Percentiles rank a stretch among this genome's conserved stretches.
These are phyloP conservation scores for Mortierella sp. DNA, from an alignment of 371 early-diverging fungal genomes.

Conservation along the genomic window DNA sequence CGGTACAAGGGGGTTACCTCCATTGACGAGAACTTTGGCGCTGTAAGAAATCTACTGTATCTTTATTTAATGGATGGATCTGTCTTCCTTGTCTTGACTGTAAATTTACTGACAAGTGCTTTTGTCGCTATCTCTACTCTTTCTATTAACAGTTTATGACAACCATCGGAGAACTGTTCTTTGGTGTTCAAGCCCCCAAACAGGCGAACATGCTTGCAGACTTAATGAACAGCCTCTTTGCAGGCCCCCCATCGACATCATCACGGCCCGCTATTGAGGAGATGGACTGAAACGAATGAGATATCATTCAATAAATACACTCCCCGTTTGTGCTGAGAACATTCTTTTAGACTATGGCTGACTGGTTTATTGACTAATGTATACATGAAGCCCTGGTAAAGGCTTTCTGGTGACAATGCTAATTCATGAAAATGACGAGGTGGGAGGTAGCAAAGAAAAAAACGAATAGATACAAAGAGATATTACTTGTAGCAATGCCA, in stretches of 20 bases:
- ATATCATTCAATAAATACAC: background rate
- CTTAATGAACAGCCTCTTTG: slow-evolving; percentile 78
- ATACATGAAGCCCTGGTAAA: background rate
- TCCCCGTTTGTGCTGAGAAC: background rate
- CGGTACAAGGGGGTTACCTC: slow-evolving; percentile 65
- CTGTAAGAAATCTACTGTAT: slow-evolving; percentile 29
- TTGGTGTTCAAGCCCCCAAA: slow-evolving; percentile 71
- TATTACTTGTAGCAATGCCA: slow-evolving; percentile 45
- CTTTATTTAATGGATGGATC: background rate
- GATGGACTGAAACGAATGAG: slow-evolving; percentile 28
- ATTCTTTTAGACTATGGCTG: background rate
- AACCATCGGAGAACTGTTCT: slow-evolving; percentile 73
- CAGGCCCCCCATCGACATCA: slow-evolving; percentile 51
- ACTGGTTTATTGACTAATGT: background rate
- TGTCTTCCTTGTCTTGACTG: background rate
- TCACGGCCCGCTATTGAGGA: slow-evolving; percentile 46
- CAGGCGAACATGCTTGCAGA: slow-evolving; percentile 78
- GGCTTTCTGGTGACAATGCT: background rate
- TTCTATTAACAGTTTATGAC: slow-evolving; percentile 59
- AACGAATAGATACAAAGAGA: background rate
- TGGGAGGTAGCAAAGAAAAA: background rate
- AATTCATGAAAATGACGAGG: background rate
- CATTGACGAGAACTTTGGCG: slow-evolving; percentile 57
- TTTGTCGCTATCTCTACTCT: background rate
- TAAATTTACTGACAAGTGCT: background rate